These are phyloP conservation scores for Leishmania tarentolae DNA, from an alignment of 208 protist species.

Conservation along the genomic window DNA sequence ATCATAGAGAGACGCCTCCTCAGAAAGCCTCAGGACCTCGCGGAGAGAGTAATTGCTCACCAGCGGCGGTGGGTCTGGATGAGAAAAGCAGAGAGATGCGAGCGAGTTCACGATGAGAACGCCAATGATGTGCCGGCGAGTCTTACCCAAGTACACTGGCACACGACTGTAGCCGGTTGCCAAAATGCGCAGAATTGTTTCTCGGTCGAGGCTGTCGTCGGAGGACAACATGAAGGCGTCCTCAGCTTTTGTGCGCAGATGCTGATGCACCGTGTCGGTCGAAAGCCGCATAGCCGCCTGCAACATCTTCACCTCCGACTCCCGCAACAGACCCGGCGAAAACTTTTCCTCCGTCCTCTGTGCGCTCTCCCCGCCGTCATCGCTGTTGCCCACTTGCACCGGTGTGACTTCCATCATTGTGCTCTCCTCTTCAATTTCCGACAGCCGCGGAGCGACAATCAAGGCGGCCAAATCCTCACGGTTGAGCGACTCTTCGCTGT, in stretches of 20 bases:
- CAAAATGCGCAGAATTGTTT: constrained; percentile 67
- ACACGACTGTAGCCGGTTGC: constrained; percentile 78
- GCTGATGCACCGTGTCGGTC: constrained; percentile 60
- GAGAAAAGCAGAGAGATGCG: constrained; percentile 62
- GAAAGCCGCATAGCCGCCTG: constrained; percentile 74
- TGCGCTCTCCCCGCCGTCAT: background rate
- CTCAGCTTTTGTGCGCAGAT: constrained; percentile 48
- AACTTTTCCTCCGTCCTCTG: background rate
- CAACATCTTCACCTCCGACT: constrained; percentile 74
- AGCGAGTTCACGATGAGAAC: constrained; percentile 87
- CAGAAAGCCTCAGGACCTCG: constrained; percentile 62
- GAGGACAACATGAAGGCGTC: constrained; percentile 86
- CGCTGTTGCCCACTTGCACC: background rate
- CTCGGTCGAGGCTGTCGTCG: constrained; percentile 50
- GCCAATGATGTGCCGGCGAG: constrained; percentile 82
- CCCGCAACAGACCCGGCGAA: constrained; percentile 37
- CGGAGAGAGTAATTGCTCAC: constrained; percentile 70
- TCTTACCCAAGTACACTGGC: constrained; percentile 78
- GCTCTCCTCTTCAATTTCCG: constrained; percentile 10
- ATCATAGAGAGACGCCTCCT: constrained; percentile 57
- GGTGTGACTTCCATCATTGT: constrained; percentile 1
- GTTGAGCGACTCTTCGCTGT: constrained; percentile 58
- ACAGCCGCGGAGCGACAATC: constrained; percentile 44
- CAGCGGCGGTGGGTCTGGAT: constrained; percentile 51
- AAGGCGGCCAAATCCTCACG: constrained; percentile 76